Conservation (phyloP, 73 alveolate genomes). For the Tetrahymena borealis region DNA sequence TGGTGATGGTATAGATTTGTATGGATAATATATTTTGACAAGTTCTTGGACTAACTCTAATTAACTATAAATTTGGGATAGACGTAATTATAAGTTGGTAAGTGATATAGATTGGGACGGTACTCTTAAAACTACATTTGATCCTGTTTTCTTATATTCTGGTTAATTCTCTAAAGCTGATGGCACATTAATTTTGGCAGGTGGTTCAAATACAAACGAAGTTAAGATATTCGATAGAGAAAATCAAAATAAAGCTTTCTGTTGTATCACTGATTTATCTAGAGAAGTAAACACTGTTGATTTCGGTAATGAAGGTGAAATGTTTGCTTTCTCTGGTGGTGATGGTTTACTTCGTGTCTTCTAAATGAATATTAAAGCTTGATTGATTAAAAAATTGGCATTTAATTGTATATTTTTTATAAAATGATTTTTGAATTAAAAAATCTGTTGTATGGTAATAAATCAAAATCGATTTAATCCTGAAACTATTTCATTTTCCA, state of each 20-base stretch:
- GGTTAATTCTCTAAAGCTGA: slow-evolving; percentile 65
- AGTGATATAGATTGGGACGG: slow-evolving; percentile 72
- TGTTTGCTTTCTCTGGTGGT: slow-evolving; percentile 84
- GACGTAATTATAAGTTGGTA: slow-evolving; percentile 55
- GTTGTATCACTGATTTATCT: slow-evolving; percentile 62
- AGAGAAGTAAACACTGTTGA: slow-evolving; percentile 73
- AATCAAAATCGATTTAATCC: too few species aligned
- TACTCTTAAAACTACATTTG: slow-evolving; percentile 43
- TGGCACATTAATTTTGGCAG: slow-evolving; percentile 72
- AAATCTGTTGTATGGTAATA: too few species aligned
- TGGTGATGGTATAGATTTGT: slow-evolving; percentile 87
- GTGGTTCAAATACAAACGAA: slow-evolving; percentile 78
- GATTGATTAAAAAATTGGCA: too few species aligned
- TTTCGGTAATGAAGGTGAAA: slow-evolving; percentile 63
- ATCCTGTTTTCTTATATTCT: slow-evolving; percentile 70
- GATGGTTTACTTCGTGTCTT: slow-evolving; percentile 82
- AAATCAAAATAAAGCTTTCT: slow-evolving; percentile 60
- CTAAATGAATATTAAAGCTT: slow-evolving; percentile 39
- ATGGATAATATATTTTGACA: slow-evolving; percentile 57
- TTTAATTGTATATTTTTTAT: too few species aligned
- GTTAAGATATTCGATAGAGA: slow-evolving; percentile 70
- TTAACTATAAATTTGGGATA: slow-evolving; percentile 25
- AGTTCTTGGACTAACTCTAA: slow-evolving; percentile 59
- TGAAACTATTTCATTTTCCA: too few species aligned
- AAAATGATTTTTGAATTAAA: too few species aligned